A percentile compares a stretch with the other conserved stretches of the same genome.
Conservation (phyloP, 352 stramenopile genomes). For the Hyaloperonospora arabidopsidis region DNA sequence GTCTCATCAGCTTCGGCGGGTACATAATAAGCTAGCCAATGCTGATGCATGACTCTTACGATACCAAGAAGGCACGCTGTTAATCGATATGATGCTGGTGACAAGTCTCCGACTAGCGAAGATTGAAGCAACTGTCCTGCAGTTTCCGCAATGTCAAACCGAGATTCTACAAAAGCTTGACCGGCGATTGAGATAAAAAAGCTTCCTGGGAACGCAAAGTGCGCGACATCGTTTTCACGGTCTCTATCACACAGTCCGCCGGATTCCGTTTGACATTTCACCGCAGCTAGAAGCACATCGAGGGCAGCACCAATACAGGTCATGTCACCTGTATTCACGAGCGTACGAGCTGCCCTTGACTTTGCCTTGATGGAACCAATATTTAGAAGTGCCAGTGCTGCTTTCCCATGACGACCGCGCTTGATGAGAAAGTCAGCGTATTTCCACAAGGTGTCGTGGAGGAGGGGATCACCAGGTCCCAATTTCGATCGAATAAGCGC, state of each 20-base stretch:
- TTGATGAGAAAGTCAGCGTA: conserved; percentile 36
- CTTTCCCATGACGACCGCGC: conserved; percentile 25
- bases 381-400: conserved; percentile 24
- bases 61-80: conserved; percentile 24
- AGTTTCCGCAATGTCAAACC: conserved; percentile 29
- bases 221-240: not conserved
- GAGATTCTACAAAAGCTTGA: conserved; percentile 12
- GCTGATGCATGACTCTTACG: conserved; percentile 14
- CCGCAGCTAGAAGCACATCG: conserved; percentile 19
- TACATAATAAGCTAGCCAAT: conserved; percentile 1
- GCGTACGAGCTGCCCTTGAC: conserved; percentile 19
- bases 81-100: conserved; percentile 9
- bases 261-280: not conserved
- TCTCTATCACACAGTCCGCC: not conserved
- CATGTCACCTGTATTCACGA: conserved; percentile 32
- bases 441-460: conserved; percentile 31
- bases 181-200: conserved; percentile 37
- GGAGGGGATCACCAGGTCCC: conserved; percentile 31
- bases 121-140: conserved; percentile 22
- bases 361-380: conserved; percentile 20
- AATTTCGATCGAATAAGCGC: conserved; percentile 41
- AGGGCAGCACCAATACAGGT: conserved; percentile 26
- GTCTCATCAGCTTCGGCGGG: not conserved
- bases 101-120: conserved; percentile 4
- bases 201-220: conserved; percentile 30